phyloP scores from a whole-genome alignment of 164 flowering plant genomes.

The Warburgia ugandensis region DNA sequence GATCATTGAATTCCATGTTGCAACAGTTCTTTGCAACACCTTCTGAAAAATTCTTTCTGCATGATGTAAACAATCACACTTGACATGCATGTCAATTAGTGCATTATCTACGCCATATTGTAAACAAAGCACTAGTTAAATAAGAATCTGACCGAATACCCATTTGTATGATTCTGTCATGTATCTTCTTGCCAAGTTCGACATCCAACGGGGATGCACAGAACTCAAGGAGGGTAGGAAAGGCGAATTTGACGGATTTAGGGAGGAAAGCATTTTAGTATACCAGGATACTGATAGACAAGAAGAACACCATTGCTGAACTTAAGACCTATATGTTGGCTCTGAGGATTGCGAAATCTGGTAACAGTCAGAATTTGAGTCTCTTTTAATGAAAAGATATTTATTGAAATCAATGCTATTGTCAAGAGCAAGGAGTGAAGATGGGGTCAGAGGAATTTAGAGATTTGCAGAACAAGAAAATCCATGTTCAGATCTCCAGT shows the following conservation, averaged over 20 bases:
- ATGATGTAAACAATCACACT: conserved; percentile 39
- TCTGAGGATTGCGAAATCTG: no score
- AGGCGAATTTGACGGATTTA: conserved; percentile 24
- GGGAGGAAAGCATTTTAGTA: conserved; percentile 5
- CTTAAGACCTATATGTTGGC: no score
- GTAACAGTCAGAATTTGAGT: no score
- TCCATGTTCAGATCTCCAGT: no score
- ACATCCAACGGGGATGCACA: conserved; percentile 33
- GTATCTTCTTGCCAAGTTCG: conserved; percentile 35
- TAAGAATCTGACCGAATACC: conserved; percentile 46
- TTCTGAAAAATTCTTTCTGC: conserved; percentile 27
- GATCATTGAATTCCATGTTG: conserved; percentile 56
- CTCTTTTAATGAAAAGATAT: no score
- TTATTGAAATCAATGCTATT: no score
- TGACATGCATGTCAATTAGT: conserved; percentile 47
- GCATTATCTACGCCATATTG: conserved; percentile 38
- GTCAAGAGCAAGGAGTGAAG: no score
- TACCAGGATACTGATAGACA: no score
- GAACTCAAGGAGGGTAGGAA: conserved; percentile 57
- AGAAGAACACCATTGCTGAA: no score
- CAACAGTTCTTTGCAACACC: conserved; percentile 27
- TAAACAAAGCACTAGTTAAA: conserved; percentile 41
- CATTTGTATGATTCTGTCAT: conserved; percentile 28
- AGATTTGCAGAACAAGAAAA: no score
- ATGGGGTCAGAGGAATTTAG: no score